phyloP scores from a whole-genome alignment of 148 eudicot genomes.

The Chenopodium quinoa region DNA sequence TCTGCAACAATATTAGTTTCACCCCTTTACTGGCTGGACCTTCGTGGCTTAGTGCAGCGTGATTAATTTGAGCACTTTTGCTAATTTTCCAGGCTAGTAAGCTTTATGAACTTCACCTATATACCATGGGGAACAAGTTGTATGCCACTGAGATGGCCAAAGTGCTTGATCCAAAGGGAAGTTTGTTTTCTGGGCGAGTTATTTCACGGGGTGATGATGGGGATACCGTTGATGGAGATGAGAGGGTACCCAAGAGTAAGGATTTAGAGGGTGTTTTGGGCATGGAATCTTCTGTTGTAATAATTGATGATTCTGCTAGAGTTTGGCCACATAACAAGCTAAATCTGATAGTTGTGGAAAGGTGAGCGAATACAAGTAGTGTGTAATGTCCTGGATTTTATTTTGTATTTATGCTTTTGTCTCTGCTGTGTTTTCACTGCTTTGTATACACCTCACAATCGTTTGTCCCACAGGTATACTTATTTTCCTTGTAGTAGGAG shows the following conservation, averaged over 20 bases:
- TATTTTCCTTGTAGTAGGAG: constrained; percentile 97
- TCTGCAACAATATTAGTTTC: background rate
- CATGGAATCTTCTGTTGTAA: constrained; percentile 91
- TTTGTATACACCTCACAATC: constrained; percentile 5
- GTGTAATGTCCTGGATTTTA: background rate
- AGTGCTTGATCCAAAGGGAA: constrained; percentile 94
- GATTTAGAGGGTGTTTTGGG: constrained; percentile 98
- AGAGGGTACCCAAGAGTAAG: constrained; percentile 84
- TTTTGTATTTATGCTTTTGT: background rate
- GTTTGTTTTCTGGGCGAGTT: constrained; percentile 82
- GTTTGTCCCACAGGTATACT: constrained; percentile 57
- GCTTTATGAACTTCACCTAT: constrained; percentile 89
- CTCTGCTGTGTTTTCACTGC: background rate
- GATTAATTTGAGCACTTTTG: constrained; percentile 3
- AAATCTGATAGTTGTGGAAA: constrained; percentile 91
- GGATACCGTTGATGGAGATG: constrained; percentile 74
- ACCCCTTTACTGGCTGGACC: background rate
- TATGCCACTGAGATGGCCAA: constrained; percentile 99
- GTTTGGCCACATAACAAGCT: constrained; percentile 99
- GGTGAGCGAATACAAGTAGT: constrained; percentile 42
- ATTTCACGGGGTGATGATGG: constrained; percentile 92
- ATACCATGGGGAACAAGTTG: constrained; percentile 97
- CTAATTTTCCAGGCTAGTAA: constrained; percentile 73
- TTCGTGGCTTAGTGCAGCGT: background rate
- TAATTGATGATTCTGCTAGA: constrained; percentile 91